Evolutionary conservation across 306 rosid genomes (phyloP), one percentile per base, ranked within the genome.

Genomic region (Fragaria iinumae): DNA sequence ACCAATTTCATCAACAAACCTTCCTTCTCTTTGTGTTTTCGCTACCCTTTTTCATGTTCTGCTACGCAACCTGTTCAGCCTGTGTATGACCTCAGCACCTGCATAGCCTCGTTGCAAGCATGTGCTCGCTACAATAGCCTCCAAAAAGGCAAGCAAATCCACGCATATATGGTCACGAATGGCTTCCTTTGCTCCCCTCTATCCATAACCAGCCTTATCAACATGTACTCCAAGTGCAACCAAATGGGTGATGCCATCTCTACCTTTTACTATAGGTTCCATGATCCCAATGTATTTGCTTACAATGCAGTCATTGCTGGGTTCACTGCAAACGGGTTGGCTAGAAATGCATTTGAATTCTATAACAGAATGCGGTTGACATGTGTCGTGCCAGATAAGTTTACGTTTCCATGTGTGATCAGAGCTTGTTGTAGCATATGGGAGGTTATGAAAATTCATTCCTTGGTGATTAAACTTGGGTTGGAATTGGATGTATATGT

Each of bases 291-390:
- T 57, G 93, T 88, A 18, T 90, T 87, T 73, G 90, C 90, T 8
- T 94, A 89, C 83, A 94, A 92, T 44, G 88, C 93, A 20, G 63
- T 90, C 75, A 87, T 94, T 75, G 87, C 95, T 85, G 97, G 95
- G 27, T 87, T 89, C 43, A 62, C 90, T 16, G 76, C 88, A n/a
- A 90, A 88, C 2, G 91, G 83, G 69, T 38, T 87, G 76, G 32
- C 88, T 27, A 75, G 29, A 11, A 27, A 82, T 38, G 93, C 85
- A 47, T 71, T 86, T 74, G 72, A 79, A 34, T 74, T 90, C 8
- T 94, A 90, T 32, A 74, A 62, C 49, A 73, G 81, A 84, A 89
- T 94, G 96, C 80, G 91, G 60, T 48, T 12, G 76, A 21, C 72
- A 78, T 91, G 93, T 48, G 66, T 85, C 73, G n/a, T 74, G 77